Conservation (phyloP, 495 filamentous ascomycete species). For the Aspergillus carlsbadensis region DNA sequence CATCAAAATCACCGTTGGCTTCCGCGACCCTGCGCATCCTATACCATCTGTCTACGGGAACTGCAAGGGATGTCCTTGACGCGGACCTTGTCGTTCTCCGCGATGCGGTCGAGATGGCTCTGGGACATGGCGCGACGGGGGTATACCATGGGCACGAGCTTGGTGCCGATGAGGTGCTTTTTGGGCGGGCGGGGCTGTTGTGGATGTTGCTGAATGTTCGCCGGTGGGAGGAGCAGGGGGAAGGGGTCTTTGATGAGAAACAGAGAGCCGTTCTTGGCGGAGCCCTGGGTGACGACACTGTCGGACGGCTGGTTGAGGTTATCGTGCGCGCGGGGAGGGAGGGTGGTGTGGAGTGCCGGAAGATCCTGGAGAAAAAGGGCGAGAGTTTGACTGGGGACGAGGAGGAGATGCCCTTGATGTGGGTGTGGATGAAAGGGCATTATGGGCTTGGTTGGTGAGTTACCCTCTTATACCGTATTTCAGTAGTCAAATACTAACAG, state of each 20-base stretch:
- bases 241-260: conserved; percentile 18
- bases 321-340: conserved; percentile 33
- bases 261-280: conserved; percentile 15
- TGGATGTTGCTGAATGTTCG: conserved; percentile 42
- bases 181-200: conserved; percentile 44
- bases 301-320: conserved; percentile 33
- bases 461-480: neutral
- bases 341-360: conserved; percentile 28
- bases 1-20: conserved; percentile 30
- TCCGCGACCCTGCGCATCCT: conserved; percentile 20
- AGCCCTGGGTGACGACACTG: conserved; percentile 27
- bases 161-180: conserved; percentile 44
- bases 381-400: conserved; percentile 27
- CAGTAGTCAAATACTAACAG: conserved; percentile 8
- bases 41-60: conserved; percentile 24
- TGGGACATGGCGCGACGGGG: conserved; percentile 33
- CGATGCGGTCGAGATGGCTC: conserved; percentile 30
- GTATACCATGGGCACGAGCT: conserved; percentile 30
- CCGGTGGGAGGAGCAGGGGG: conserved; percentile 22
- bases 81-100: conserved; percentile 30
- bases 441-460: conserved; percentile 45
- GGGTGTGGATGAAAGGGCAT: conserved; percentile 42
- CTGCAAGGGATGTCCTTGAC: conserved; percentile 13
- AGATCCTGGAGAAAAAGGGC: conserved; percentile 29
- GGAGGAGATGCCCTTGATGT: conserved; percentile 46